Evolutionary conservation across 2,329 filamentous ascomycete genomes (phyloP).

Genomic region (Thielaviopsis euricoi): DNA sequence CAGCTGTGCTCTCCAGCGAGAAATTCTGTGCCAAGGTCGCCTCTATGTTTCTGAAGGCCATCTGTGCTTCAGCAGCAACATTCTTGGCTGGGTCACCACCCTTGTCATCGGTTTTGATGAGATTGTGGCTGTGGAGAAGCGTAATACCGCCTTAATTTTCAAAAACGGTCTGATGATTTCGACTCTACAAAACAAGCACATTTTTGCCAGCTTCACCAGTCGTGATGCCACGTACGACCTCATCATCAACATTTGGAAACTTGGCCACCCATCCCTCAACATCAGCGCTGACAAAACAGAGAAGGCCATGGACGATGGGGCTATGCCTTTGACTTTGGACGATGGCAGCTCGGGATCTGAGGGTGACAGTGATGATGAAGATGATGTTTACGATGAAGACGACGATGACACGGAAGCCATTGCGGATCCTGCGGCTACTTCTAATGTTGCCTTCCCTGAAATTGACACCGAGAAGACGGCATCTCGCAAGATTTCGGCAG

Average conservation of each 20-base stretch:
- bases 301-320: constrained; percentile 43
- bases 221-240: constrained; percentile 93
- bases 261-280: constrained; percentile 80
- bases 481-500: constrained; percentile 55
- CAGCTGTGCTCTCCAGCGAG: constrained; percentile 85
- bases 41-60: constrained; percentile 95
- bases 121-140: constrained; percentile 90
- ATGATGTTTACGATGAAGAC: constrained; percentile 64
- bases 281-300: constrained; percentile 91
- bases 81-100: constrained; percentile 94
- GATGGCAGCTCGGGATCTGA: constrained; percentile 41
- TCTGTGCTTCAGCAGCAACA: constrained; percentile 97
- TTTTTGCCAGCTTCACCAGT: constrained; percentile 89
- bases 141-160: constrained; percentile 86
- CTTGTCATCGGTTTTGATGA: constrained; percentile 97
- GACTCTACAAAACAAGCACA: constrained; percentile 84
- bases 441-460: constrained; percentile 21
- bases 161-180: constrained; percentile 96
- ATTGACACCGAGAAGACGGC: constrained; percentile 44
- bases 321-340: constrained; percentile 12
- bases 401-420: constrained; percentile 51
- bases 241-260: constrained; percentile 96
- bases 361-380: constrained; percentile 47
- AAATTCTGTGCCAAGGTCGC: constrained; percentile 85
- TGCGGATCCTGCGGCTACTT: constrained; percentile 15